Conservation (phyloP, 163 green algal species). For the Chlorella variabilis region DNA sequence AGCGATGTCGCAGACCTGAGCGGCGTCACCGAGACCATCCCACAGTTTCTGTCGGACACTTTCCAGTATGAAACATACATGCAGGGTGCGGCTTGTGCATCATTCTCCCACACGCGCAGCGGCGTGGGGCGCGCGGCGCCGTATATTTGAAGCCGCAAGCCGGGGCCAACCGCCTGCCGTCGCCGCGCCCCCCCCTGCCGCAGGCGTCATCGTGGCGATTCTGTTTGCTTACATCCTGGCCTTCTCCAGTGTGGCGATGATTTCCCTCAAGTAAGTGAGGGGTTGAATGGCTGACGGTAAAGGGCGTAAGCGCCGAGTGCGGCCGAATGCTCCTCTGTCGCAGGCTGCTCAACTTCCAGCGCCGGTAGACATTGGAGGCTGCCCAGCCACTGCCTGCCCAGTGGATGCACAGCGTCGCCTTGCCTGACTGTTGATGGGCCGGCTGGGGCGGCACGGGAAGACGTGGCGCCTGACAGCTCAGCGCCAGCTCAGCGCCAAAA, state of each 20-base stretch:
- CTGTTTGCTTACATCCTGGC: conserved; percentile 18
- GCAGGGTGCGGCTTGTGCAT: neutral
- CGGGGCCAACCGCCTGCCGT: too few relatives aligned
- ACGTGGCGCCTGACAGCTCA: too few relatives aligned
- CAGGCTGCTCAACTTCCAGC: conserved; percentile 29
- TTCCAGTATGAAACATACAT: conserved; percentile 33
- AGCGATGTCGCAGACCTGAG: conserved; percentile 31
- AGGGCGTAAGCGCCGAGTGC: too few relatives aligned
- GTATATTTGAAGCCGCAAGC: too few relatives aligned
- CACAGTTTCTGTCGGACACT: conserved; percentile 16
- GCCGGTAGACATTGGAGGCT: neutral
- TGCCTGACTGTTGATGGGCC: too few relatives aligned
- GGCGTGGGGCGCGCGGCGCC: too few relatives aligned
- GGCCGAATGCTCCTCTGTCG: neutral
- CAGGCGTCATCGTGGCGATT: conserved; percentile 21
- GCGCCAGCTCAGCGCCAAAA: too few relatives aligned
- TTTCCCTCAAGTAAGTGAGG: too few relatives aligned
- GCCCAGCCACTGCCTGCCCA: too few relatives aligned
- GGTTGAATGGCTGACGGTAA: too few relatives aligned
- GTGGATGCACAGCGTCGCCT: too few relatives aligned
- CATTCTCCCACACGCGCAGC: neutral
- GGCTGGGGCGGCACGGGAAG: too few relatives aligned
- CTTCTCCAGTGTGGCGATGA: neutral
- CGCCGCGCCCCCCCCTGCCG: neutral
- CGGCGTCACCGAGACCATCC: conserved; percentile 20